Evolutionary conservation across 2,329 filamentous ascomycete genomes (phyloP), one percentile per base, ranked within the genome.

Genomic region (Clarireedia paspali): DNA sequence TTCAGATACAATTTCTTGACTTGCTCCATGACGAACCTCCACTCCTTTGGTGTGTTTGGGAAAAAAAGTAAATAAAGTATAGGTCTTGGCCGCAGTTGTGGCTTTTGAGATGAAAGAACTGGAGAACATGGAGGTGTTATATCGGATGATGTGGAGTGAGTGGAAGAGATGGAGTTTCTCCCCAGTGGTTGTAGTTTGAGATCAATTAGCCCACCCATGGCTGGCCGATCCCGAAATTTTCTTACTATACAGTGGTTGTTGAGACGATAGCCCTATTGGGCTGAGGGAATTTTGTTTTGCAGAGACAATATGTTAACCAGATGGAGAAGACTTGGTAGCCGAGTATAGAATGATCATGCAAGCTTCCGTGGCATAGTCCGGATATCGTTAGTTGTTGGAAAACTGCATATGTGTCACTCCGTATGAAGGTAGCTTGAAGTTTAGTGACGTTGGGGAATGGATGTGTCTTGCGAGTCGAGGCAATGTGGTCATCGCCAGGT

Each of bases 21-120:
- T 60, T 68, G 64, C 24, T 67, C 63, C 63, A 68, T 66, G 45
- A 64, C 62, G 53, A 53, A 57, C 23, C 53, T 60, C 65, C 64
- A 68, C 55, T 68, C 68, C 17, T 57, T 53, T 47, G 57, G 27
- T 20, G 64, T 65, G 45, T 63, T 63, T 15, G 66, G 66, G 5
- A 64, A 50, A 38, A 63, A 57, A 23, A 56, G 62, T 45, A 30
- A 26, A 49, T 38, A 20, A 24, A 38, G 36, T 9, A 63, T 47
- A 6, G 61, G 60, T 14, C 50, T 54, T 30, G 63, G 62, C 7
- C 20, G 20, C 20, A 20, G 20, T 20, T 59, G 59, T 44, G 44
- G 30, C 50, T 39, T 60, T 14, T 53, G 53, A 6, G 34, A 14
- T 17, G 58, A 9, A 45, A 14, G 5, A 27, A 9, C 50, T 15